Conservation (phyloP, 192 early-diverging fungal species). For the Rhizophagus clarus region DNA sequence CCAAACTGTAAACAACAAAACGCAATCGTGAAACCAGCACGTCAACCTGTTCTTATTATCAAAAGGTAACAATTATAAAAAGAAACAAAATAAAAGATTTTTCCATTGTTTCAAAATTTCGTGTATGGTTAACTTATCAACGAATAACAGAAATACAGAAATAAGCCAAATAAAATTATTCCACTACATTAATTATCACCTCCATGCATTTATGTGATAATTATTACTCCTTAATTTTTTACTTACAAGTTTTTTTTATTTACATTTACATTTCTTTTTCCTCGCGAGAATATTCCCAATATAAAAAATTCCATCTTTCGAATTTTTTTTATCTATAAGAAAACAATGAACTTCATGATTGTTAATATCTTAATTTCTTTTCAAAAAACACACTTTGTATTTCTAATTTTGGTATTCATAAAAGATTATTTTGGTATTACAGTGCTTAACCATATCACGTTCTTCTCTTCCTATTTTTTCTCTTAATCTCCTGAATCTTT, state of each 20-base stretch:
- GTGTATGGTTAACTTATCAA: too few species aligned
- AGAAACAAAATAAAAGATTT: not conserved
- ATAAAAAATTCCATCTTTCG: too few species aligned
- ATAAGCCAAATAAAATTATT: too few species aligned
- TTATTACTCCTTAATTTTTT: too few species aligned
- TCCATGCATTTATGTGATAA: too few species aligned
- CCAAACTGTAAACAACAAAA: not conserved
- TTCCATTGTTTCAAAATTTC: not conserved
- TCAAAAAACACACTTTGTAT: not conserved
- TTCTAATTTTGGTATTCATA: not conserved
- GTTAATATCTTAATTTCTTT: not conserved
- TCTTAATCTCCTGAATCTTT: not conserved
- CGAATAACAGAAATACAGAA: too few species aligned
- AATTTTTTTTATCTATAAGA: not conserved
- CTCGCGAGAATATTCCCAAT: too few species aligned
- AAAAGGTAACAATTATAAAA: not conserved
- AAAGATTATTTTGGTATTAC: not conserved
- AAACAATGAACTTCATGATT: not conserved
- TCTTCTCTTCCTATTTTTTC: not conserved
- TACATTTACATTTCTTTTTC: too few species aligned
- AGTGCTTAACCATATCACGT: not conserved
- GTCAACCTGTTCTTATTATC: not conserved
- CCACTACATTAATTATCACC: too few species aligned
- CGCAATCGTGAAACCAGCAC: not conserved
- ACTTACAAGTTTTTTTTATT: too few species aligned